Evolutionary conservation across 1,139 yeast species (phyloP).

Genomic region (Geotrichum histeridarum): DNA sequence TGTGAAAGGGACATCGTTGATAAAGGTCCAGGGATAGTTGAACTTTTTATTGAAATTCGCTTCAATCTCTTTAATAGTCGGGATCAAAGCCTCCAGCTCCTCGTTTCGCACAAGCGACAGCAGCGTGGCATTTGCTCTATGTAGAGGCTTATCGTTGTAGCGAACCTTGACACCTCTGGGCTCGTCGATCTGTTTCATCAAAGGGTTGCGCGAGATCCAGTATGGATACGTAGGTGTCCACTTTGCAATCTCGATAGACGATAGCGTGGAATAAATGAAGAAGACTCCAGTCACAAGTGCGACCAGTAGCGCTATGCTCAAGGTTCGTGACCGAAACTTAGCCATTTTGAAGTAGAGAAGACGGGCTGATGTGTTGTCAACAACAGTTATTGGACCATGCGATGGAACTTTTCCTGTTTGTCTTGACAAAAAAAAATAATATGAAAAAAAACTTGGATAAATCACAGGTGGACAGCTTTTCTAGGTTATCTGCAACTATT

Average conservation of each 20-base stretch:
- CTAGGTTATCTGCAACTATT: too few relatives aligned
- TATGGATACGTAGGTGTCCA: slow-evolving; percentile 29
- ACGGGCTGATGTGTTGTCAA: neutral
- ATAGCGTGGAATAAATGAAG: neutral
- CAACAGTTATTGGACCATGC: too few relatives aligned
- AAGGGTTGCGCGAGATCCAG: slow-evolving; percentile 27
- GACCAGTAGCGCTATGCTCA: slow-evolving; percentile 1
- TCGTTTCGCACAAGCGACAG: slow-evolving; percentile 63
- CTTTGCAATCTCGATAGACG: slow-evolving; percentile 19
- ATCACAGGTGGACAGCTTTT: too few relatives aligned
- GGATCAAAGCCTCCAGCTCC: slow-evolving; percentile 49
- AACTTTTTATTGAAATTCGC: slow-evolving; percentile 60
- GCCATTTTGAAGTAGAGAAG: neutral
- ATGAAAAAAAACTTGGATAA: too few relatives aligned
- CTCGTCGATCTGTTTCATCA: slow-evolving; percentile 26
- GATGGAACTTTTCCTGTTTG: too few relatives aligned
- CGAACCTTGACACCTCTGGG: slow-evolving; percentile 19
- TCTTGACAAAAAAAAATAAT: too few relatives aligned
- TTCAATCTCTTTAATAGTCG: slow-evolving; percentile 59
- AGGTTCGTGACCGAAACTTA: slow-evolving; percentile 10
- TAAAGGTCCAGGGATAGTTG: slow-evolving; percentile 72
- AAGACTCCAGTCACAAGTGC: neutral
- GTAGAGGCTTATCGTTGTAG: slow-evolving; percentile 30
- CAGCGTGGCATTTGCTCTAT: slow-evolving; percentile 68
- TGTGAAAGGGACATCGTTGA: slow-evolving; percentile 66